Evolutionary conservation across 75 land plant genomes (phyloP).

Genomic region (Larix kaempferi): DNA sequence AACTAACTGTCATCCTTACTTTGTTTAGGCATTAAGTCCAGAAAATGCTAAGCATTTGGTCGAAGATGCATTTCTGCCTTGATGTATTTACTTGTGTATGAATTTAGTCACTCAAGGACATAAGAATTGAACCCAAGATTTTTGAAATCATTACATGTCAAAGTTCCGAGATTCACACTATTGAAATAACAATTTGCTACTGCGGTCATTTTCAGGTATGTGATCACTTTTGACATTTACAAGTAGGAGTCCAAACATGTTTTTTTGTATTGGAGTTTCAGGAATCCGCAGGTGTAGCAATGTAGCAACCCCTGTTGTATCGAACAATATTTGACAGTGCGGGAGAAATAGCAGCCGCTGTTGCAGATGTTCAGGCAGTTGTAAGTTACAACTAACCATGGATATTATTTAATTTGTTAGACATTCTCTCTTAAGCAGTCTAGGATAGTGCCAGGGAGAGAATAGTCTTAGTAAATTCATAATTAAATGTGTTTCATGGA

Average conservation of each 20-base stretch:
- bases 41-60: no score
- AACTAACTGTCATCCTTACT: neutral
- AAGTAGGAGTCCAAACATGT: neutral
- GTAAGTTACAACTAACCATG: neutral
- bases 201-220: no score
- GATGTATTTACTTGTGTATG: neutral
- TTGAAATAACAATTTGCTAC: neutral
- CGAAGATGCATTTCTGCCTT: neutral
- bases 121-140: neutral
- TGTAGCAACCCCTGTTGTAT: conserved; percentile 67
- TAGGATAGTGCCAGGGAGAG: neutral
- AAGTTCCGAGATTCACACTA: neutral
- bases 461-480: neutral
- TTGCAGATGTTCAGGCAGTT: conserved; percentile 85
- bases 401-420: neutral
- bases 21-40: neutral
- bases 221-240: neutral
- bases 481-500: neutral
- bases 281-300: conserved; percentile 58
- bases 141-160: neutral
- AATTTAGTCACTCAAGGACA: neutral
- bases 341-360: conserved; percentile 84
- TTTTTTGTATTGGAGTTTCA: conserved; percentile 15
- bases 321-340: conserved; percentile 60
- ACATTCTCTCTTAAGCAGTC: neutral